A percentile compares a stretch with the other conserved stretches of the same genome.
These are phyloP conservation scores for Pulveroboletus sp. DNA, from an alignment of 768 basidiomycete genomes.

Conservation along the genomic window DNA sequence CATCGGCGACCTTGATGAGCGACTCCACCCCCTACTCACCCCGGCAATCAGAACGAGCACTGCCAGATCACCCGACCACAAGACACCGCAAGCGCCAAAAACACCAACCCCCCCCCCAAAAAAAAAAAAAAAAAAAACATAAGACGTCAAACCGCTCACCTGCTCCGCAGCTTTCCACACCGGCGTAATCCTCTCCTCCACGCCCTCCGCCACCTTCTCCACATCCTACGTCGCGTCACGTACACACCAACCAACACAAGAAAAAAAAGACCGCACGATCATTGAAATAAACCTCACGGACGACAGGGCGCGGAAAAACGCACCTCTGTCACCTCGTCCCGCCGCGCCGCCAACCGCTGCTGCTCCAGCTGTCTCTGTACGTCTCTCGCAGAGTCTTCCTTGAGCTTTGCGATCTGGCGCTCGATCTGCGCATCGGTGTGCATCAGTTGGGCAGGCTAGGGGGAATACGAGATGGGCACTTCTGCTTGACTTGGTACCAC, in stretches of 20 bases:
- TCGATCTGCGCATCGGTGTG: slow-evolving; percentile 13
- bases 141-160: slow-evolving; percentile 4
- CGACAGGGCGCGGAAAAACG: background rate
- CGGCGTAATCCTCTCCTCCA: slow-evolving; percentile 1
- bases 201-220: background rate
- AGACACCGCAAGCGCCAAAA: too few species aligned
- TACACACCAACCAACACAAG: background rate
- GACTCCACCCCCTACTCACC: slow-evolving; percentile 1
- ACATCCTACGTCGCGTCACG: background rate
- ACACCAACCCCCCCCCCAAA: too few species aligned
- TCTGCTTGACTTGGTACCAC: slow-evolving; percentile 8
- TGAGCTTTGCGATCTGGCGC: slow-evolving; percentile 18
- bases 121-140: background rate
- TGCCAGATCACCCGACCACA: background rate
- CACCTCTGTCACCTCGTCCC: slow-evolving; percentile 9
- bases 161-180: slow-evolving; percentile 7
- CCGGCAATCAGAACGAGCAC: background rate
- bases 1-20: slow-evolving; percentile 3
- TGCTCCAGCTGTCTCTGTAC: slow-evolving; percentile 19
- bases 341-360: slow-evolving; percentile 10
- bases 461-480: slow-evolving; percentile 1
- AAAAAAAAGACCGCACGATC: background rate
- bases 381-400: slow-evolving; percentile 19
- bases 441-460: background rate
- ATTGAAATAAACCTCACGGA: background rate